Evolutionary conservation across 2,329 filamentous ascomycete species (phyloP).

Genomic region (Chaetomium olivaceum): DNA sequence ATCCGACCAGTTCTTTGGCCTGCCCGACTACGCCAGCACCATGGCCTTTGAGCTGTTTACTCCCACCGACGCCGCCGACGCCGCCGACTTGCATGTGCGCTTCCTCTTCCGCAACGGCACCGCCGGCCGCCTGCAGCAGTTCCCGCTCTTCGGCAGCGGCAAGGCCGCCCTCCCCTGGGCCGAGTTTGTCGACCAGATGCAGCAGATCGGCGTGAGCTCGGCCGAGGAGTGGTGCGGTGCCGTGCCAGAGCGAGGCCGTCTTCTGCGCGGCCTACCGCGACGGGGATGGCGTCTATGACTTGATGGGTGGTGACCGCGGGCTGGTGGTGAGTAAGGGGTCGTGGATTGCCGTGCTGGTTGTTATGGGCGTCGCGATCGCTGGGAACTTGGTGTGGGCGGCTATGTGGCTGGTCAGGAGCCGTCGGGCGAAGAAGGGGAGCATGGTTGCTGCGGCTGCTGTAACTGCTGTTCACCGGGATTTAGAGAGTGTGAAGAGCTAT

Average conservation of each 20-base stretch:
- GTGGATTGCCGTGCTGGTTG: constrained; percentile 19
- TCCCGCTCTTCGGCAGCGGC: constrained; percentile 61
- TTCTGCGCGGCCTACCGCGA: constrained; percentile 52
- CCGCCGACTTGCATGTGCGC: constrained; percentile 55
- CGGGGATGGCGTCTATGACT: background rate
- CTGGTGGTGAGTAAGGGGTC: background rate
- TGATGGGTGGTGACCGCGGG: background rate
- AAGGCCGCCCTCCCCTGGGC: constrained; percentile 63
- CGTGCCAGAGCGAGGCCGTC: constrained; percentile 72
- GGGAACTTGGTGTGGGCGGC: constrained; percentile 11
- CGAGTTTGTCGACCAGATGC: constrained; percentile 65
- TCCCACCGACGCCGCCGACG: constrained; percentile 49
- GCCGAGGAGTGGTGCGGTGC: constrained; percentile 74
- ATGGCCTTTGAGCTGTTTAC: constrained; percentile 76
- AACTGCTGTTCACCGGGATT: background rate
- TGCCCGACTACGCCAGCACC: constrained; percentile 81
- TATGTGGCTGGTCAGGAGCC: constrained; percentile 4
- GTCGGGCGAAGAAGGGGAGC: background rate
- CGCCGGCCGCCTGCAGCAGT: constrained; percentile 54
- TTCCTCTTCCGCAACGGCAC: constrained; percentile 64
- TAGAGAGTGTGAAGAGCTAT: constrained; percentile 8
- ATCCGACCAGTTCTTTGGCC: constrained; percentile 66
- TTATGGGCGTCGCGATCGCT: constrained; percentile 14
- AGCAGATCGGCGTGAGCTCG: constrained; percentile 40
- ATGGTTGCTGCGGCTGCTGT: background rate